Base-by-base conservation (phyloP, 495 filamentous ascomycete genomes). In the Podospora pseudocomata region DNA sequence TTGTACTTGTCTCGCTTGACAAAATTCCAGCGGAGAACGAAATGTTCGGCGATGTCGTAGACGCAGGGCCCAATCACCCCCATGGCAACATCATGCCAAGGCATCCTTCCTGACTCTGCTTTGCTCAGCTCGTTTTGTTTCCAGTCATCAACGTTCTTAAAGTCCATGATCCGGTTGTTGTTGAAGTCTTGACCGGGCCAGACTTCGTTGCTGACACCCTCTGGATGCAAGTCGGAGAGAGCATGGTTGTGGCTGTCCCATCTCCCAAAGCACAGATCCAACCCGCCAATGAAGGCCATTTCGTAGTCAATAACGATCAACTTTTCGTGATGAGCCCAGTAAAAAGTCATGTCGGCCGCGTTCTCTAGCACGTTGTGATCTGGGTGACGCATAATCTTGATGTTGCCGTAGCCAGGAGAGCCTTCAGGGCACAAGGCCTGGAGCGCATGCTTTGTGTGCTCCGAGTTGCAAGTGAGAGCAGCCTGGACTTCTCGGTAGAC, bases 1-100 rank as follows among this genome's bases (percentile, higher is more conserved):
- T 99, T 99, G 82, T 99, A 97, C 79, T 99, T 97, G 83, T 97
- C 94, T 20, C 94, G 87, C 80, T 99, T 97, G 80, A 94, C 83
- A 69, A 97, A 96, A 77, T 99, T 99, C 95, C 95, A 97, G 55
- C 94, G 87, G 19, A 96, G 84, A 49, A 97, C 90, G 72, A 99
- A 99, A 75, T 99, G 94, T 78, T 97, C 93, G 3, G 94, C 94
- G 71, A 99, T 94, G 76, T 97, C 93, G 75, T 93, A 94, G 34
- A 97, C 91, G 72, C 89, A 92, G 55, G 93, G 92, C 5, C 94
- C 94, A 60, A 96, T 86, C 26, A 97, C 65, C 2, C 91, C 93
- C 91, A 97, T 93, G 4, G 91, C 85, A 3, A 98, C 93, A 75
- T 98, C 94, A 73, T 98, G 94, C 94, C 94, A 98, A 1, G 94